These are phyloP conservation scores for Aspergillus oerlinghausenensis DNA, from an alignment of 2,329 filamentous ascomycete species.

Conservation along the genomic window DNA sequence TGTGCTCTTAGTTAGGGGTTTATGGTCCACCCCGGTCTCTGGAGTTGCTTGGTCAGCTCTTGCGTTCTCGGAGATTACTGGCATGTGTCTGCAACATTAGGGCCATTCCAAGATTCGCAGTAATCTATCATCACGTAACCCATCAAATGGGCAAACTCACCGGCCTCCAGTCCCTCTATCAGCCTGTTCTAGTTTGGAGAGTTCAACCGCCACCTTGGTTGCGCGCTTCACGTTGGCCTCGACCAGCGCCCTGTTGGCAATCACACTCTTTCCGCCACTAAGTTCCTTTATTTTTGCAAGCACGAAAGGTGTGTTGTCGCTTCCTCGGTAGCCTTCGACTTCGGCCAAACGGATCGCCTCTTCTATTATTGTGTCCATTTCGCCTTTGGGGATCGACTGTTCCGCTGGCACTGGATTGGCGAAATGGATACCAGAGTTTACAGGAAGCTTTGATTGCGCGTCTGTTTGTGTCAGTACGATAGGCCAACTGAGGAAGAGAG, in stretches of 20 bases:
- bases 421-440: constrained; percentile 78
- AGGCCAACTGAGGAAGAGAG: background rate
- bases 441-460: constrained; percentile 66
- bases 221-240: constrained; percentile 63
- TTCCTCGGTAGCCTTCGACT: constrained; percentile 64
- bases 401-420: constrained; percentile 80
- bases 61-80: constrained; percentile 24
- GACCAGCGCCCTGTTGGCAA: constrained; percentile 68
- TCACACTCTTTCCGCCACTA: constrained; percentile 65
- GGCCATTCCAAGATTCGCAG: constrained; percentile 16
- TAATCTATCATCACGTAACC: background rate
- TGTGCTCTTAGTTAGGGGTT: constrained; percentile 5
- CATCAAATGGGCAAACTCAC: constrained; percentile 34
- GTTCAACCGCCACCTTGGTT: constrained; percentile 60
- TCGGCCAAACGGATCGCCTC: constrained; percentile 63
- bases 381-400: constrained; percentile 62
- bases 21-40: constrained; percentile 14
- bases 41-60: constrained; percentile 19
- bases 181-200: constrained; percentile 51
- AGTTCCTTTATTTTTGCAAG: constrained; percentile 73
- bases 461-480: constrained; percentile 38
- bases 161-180: constrained; percentile 24
- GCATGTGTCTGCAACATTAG: constrained; percentile 40
- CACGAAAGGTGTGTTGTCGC: constrained; percentile 79
- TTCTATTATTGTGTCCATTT: constrained; percentile 67